Base-by-base conservation (phyloP, 768 basidiomycete species). In the Tremella fuciformis region DNA sequence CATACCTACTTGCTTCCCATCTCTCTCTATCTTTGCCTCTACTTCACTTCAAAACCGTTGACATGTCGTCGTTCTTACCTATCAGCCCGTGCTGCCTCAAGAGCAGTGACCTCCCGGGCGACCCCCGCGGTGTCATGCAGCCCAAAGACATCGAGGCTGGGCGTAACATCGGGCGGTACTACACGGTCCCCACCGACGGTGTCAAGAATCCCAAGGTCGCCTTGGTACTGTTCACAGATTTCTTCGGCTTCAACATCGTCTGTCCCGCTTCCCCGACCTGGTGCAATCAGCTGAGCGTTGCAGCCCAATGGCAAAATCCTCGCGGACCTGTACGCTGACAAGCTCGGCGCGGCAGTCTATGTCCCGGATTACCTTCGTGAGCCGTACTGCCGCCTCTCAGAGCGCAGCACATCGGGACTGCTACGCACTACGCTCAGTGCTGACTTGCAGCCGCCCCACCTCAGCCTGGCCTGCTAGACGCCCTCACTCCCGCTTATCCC, bases 301-400 rank as follows among this genome's bases (percentile, higher is more conserved):
- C 26, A 71, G 70, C 59, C 58, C 13, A 71, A 71, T 42, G 50
- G 63, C 19, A 68, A 65, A 46, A 60, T 71, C 58, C 53, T 69
- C 18, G 70, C 70, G 0, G 70, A 71, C 40, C 47, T 40, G 6
- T 65, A 66, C 21, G 70, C 70, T 13, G 63, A 62, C 3, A 42
- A 65, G 26, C 53, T 71, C 11, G 55, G 59, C 34, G 39, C 69
- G 18, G 46, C 65, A 13, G 70, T 71, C 39, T 63, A 63, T 37
- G 64, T 69, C 0, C 70, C 70, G 1, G 70, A 71, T 19, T 71
- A 69, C 46, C 66, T 71, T 29, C 65, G 70, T 66, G 39, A 62
- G 64, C 60, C n/a, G 38, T 18, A 16, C 42, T n/a, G 7, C 38
- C 21, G 3, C 18, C 22, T 29, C 22, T 13, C 22, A 38, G 15